These are phyloP conservation scores for Acanthamoeba culbertsoni DNA, from an alignment of 208 protist genomes.

Conservation along the genomic window DNA sequence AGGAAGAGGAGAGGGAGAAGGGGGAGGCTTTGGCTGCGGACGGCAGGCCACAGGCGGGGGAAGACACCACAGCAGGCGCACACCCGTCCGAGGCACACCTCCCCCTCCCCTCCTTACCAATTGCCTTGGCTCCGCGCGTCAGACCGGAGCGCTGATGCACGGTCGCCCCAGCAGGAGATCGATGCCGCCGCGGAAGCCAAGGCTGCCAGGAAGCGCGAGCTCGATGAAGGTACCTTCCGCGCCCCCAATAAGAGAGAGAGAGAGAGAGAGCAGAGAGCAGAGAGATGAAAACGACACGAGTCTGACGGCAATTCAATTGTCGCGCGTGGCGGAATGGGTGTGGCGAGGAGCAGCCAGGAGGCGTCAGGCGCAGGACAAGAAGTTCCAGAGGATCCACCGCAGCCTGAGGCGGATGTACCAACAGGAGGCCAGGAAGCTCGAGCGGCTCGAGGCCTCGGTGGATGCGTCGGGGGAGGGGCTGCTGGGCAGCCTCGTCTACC, in stretches of 20 bases:
- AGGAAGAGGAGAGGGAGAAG: too few species aligned
- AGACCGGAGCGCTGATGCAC: too few species aligned
- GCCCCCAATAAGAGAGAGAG: too few species aligned
- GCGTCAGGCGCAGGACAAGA: not conserved
- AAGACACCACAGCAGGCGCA: too few species aligned
- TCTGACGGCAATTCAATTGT: not conserved
- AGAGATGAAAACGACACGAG: too few species aligned
- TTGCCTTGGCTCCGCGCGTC: too few species aligned
- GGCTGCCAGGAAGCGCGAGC: not conserved
- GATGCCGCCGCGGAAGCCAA: not conserved
- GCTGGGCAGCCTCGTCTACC: not conserved
- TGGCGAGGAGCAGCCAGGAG: not conserved
- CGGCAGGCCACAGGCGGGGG: too few species aligned
- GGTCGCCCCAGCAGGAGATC: not conserved
- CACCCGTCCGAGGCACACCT: too few species aligned
- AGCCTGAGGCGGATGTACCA: not conserved
- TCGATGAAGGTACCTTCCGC: not conserved
- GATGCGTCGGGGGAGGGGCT: not conserved
- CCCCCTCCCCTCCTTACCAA: too few species aligned
- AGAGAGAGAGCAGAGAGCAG: too few species aligned
- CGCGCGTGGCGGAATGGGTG: not conserved
- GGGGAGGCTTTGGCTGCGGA: too few species aligned
- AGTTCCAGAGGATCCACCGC: not conserved
- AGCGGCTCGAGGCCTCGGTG: not conserved
- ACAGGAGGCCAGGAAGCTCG: not conserved